Percentiles rank a stretch among this genome's conserved stretches.
phyloP scores from a whole-genome alignment of 108 stramenopile genomes.

The Skeletonema tropicum region DNA sequence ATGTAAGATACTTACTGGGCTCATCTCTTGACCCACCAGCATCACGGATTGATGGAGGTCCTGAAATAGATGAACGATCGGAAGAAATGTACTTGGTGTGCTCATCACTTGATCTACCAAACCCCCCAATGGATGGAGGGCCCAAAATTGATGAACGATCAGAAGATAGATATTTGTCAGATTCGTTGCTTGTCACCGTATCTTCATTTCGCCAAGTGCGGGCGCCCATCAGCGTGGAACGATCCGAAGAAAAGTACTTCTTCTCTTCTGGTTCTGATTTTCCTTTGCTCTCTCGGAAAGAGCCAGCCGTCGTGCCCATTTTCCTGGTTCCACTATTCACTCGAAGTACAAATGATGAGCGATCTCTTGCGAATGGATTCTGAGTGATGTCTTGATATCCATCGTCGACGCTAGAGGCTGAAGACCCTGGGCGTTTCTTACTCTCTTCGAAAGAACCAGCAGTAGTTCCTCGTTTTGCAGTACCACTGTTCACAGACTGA shows the following conservation, averaged over 20 bases:
- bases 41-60: neutral
- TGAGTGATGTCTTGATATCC: conserved; percentile 10
- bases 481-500: conserved; percentile 8
- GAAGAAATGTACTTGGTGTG: neutral
- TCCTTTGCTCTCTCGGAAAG: neutral
- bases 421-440: neutral
- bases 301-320: neutral
- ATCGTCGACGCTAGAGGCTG: neutral
- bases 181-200: neutral
- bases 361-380: conserved; percentile 5
- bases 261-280: neutral
- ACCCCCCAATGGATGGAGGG: neutral
- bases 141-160: conserved; percentile 1
- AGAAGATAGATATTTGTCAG: neutral
- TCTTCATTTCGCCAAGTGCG: conserved; percentile 11
- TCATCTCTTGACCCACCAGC: neutral
- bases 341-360: conserved; percentile 2
- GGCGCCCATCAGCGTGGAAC: conserved; percentile 1
- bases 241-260: neutral
- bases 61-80: neutral
- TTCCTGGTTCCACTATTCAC: conserved; percentile 22
- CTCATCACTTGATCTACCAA: neutral
- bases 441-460: neutral
- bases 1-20: neutral
- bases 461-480: conserved; percentile 1